Conservation (phyloP, 2,329 filamentous ascomycete species). For the Pezicula rhizophila region DNA sequence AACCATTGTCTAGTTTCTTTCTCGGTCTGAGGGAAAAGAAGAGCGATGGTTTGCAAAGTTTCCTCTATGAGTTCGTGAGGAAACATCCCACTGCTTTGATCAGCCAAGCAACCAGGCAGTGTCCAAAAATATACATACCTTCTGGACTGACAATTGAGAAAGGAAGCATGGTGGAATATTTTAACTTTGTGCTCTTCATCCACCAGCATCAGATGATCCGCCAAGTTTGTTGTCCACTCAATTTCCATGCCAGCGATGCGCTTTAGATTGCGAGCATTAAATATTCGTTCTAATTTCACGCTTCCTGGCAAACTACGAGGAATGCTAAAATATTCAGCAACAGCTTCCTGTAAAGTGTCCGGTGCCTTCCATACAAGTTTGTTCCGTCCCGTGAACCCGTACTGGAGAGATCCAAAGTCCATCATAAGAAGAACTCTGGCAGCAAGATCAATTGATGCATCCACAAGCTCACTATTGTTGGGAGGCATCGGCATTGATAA, state of each 20-base stretch:
- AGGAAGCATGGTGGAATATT: slow-evolving; percentile 36
- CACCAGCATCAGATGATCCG: slow-evolving; percentile 33
- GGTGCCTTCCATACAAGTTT: slow-evolving; percentile 2
- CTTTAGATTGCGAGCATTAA: slow-evolving; percentile 21
- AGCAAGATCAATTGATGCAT: slow-evolving; percentile 10
- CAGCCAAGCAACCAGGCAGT: not conserved
- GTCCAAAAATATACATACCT: slow-evolving; percentile 1
- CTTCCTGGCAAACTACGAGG: too few species aligned
- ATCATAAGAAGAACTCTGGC: slow-evolving; percentile 9
- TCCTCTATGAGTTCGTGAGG: slow-evolving; percentile 29
- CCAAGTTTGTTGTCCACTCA: slow-evolving; percentile 33
- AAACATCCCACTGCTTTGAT: slow-evolving; percentile 19
- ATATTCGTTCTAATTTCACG: slow-evolving; percentile 9
- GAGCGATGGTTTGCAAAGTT: slow-evolving; percentile 30
- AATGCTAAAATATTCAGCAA: too few species aligned
- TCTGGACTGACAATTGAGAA: slow-evolving; percentile 26
- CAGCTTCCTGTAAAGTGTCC: too few species aligned
- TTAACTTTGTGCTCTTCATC: slow-evolving; percentile 32
- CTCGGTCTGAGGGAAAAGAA: slow-evolving; percentile 30
- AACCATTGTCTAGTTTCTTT: slow-evolving; percentile 18
- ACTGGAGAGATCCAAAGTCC: slow-evolving; percentile 4
- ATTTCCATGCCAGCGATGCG: slow-evolving; percentile 31
- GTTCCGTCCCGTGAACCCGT: slow-evolving; percentile 5
- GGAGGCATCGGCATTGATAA: too few species aligned
- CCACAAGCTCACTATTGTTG: not conserved